Percentiles rank a stretch among this genome's conserved stretches.
phyloP scores from a whole-genome alignment of 164 flowering plant species.

The Houttuynia cordata region DNA sequence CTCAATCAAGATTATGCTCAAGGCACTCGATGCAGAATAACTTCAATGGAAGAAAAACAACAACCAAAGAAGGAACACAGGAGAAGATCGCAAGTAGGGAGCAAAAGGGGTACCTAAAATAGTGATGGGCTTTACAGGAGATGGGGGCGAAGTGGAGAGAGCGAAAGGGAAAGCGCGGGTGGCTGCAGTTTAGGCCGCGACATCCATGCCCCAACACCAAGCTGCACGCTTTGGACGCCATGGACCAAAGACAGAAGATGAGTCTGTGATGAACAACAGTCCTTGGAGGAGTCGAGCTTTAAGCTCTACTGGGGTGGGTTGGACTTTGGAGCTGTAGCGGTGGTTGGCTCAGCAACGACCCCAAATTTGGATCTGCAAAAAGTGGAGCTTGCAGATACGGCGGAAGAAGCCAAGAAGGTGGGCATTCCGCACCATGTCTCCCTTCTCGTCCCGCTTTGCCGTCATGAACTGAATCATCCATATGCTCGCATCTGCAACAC shows the following conservation, averaged over 20 bases:
- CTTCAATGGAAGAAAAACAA: too few species aligned
- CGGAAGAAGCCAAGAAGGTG: slow-evolving; percentile 87
- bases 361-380: slow-evolving; percentile 31
- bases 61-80: too few species aligned
- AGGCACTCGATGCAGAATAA: too few species aligned
- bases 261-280: background rate
- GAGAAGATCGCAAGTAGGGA: too few species aligned
- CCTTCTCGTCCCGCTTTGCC: slow-evolving; percentile 95
- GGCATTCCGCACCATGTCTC: slow-evolving; percentile 90
- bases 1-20: too few species aligned
- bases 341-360: background rate
- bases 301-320: too few species aligned
- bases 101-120: slow-evolving; percentile 36
- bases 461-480: slow-evolving; percentile 98
- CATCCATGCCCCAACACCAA: slow-evolving; percentile 25
- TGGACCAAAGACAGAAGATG: background rate
- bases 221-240: slow-evolving; percentile 36
- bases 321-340: background rate
- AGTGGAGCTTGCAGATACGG: slow-evolving; percentile 84
- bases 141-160: slow-evolving; percentile 23
- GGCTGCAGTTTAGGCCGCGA: slow-evolving; percentile 12
- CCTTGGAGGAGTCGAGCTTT: background rate
- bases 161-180: slow-evolving; percentile 3
- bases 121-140: slow-evolving; percentile 47
- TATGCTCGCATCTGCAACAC: slow-evolving; percentile 74